Evolutionary conservation across 805 yeast genomes (phyloP).

Genomic region (Candida sithepensis): DNA sequence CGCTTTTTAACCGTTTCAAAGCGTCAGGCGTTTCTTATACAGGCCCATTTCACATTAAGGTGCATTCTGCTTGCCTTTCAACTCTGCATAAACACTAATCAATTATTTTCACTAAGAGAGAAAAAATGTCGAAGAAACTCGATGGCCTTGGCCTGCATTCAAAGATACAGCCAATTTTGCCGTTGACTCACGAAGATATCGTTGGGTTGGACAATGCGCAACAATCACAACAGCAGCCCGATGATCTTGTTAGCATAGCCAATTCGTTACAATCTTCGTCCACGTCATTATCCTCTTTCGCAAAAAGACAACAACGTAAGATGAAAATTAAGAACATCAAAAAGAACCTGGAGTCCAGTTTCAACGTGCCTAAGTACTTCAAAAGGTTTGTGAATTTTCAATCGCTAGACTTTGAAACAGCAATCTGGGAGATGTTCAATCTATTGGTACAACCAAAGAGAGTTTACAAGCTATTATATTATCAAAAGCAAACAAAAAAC

Average conservation of each 20-base stretch:
- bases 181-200: conserved; percentile 21
- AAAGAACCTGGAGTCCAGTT: conserved; percentile 15
- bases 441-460: conserved; percentile 72
- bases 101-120: background rate
- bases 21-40: too few species aligned
- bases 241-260: conserved; percentile 24
- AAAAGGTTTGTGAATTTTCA: conserved; percentile 63
- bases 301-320: conserved; percentile 24
- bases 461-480: conserved; percentile 77
- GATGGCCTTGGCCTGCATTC: conserved; percentile 20
- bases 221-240: conserved; percentile 13
- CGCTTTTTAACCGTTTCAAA: too few species aligned
- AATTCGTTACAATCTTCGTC: conserved; percentile 25
- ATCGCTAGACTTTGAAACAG: conserved; percentile 87
- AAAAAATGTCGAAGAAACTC: conserved; percentile 16
- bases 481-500: conserved; percentile 74
- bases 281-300: conserved; percentile 22
- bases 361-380: conserved; percentile 29
- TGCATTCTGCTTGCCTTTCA: too few species aligned
- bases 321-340: conserved; percentile 17
- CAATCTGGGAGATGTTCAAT: conserved; percentile 84
- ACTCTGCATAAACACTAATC: too few species aligned
- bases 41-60: too few species aligned
- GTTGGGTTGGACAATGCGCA: conserved; percentile 8
- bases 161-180: conserved; percentile 15